A percentile compares a stretch with the other conserved stretches of the same genome.
Evolutionary conservation across 2,329 filamentous ascomycete species (phyloP).

Genomic region (Aureobasidium sp.): DNA sequence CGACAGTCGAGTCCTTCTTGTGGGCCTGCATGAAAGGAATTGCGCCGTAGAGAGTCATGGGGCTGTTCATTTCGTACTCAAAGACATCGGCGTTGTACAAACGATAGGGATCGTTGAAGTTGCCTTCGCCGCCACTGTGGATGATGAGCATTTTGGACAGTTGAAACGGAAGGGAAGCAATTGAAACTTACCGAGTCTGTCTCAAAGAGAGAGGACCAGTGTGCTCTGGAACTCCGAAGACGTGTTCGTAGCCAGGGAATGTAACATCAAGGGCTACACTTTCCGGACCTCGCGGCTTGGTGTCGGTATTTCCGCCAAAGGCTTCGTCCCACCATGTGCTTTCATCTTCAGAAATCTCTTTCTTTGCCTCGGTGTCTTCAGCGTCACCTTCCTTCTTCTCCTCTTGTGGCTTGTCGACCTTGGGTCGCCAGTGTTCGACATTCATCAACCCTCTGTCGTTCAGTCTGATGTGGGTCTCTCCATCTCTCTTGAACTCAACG

Average conservation of each 20-base stretch:
- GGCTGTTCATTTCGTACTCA: slow-evolving; percentile 92
- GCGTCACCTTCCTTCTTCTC: slow-evolving; percentile 43
- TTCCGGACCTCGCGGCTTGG: slow-evolving; percentile 90
- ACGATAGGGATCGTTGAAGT: slow-evolving; percentile 82
- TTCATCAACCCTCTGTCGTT: slow-evolving; percentile 89
- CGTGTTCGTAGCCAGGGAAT: slow-evolving; percentile 84
- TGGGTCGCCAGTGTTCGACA: slow-evolving; percentile 88
- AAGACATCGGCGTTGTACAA: slow-evolving; percentile 97
- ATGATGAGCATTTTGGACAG: slow-evolving; percentile 17
- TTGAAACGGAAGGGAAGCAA: background rate
- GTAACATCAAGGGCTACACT: slow-evolving; percentile 85
- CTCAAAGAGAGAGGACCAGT: slow-evolving; percentile 79
- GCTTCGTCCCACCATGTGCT: slow-evolving; percentile 97
- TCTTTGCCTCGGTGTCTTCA: slow-evolving; percentile 30
- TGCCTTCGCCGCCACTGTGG: slow-evolving; percentile 63
- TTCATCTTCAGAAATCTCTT: slow-evolving; percentile 51
- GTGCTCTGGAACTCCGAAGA: slow-evolving; percentile 92
- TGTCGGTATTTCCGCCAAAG: slow-evolving; percentile 91
- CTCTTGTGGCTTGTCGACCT: slow-evolving; percentile 61
- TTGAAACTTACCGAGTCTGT: slow-evolving; percentile 57
- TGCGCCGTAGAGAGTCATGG: slow-evolving; percentile 96
- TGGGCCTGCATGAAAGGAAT: slow-evolving; percentile 99
- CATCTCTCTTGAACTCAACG: slow-evolving; percentile 80
- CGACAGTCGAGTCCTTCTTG: slow-evolving; percentile 84
- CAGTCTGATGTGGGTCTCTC: slow-evolving; percentile 71